A percentile compares a stretch with the other conserved stretches of the same genome.
Evolutionary conservation across 2,329 filamentous ascomycete species (phyloP).

Genomic region (Orbilia javanica): DNA sequence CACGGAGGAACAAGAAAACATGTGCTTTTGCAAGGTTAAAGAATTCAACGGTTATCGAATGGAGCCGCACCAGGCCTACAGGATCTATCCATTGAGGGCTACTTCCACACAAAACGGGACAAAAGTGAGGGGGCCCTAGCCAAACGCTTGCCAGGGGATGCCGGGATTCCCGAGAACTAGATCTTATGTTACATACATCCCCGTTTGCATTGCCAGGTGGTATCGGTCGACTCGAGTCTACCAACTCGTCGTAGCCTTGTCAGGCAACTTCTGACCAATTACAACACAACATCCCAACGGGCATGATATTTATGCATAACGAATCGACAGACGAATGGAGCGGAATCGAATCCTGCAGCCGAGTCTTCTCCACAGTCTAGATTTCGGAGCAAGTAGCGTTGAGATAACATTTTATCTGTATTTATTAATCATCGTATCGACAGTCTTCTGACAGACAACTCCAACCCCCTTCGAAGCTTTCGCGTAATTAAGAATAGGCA

Average conservation of each 20-base stretch:
- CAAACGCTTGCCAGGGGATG: not conserved
- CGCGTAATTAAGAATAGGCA: no score
- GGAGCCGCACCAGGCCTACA: not conserved
- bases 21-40: not conserved
- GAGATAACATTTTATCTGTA: no score
- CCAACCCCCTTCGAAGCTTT: no score
- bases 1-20: not conserved
- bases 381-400: not conserved
- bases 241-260: not conserved
- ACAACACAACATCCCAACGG: not conserved
- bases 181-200: no score
- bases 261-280: not conserved
- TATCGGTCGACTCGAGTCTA: not conserved
- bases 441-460: no score
- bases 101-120: not conserved
- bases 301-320: not conserved
- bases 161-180: no score
- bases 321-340: no score
- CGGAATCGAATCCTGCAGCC: not conserved
- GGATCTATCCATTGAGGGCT: not conserved
- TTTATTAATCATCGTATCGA: no score
- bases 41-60: not conserved
- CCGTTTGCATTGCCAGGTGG: not conserved
- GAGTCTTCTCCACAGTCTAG: not conserved
- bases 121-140: slow-evolving; percentile 1